These are phyloP conservation scores for Fusarium illudens DNA, from an alignment of 2,329 filamentous ascomycete genomes.

Conservation along the genomic window DNA sequence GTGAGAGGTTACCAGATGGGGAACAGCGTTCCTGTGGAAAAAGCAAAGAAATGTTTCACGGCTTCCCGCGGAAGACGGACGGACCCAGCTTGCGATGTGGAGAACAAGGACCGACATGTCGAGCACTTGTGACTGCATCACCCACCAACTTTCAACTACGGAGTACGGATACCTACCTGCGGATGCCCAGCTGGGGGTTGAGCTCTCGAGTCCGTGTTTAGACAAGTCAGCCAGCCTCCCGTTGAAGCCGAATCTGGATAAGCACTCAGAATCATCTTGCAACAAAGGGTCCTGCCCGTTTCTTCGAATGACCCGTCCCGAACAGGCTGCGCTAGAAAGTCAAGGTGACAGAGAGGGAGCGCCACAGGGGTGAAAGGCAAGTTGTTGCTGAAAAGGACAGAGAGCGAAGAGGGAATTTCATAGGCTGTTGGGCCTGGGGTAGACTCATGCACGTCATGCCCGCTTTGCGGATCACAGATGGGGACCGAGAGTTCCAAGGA, in stretches of 20 bases:
- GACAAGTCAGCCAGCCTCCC: slow-evolving; percentile 2
- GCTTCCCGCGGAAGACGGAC: slow-evolving; percentile 3
- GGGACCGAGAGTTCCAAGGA: slow-evolving; percentile 9
- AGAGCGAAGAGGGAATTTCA: slow-evolving; percentile 3
- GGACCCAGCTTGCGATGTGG: slow-evolving; percentile 2
- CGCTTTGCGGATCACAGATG: slow-evolving; percentile 31
- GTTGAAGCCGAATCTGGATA: background rate
- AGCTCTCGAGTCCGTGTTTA: background rate
- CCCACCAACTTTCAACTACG: background rate
- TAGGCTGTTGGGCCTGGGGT: slow-evolving; percentile 27
- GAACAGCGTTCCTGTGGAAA: slow-evolving; percentile 18
- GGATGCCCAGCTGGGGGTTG: background rate
- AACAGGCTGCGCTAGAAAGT: background rate
- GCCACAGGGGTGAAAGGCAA: slow-evolving; percentile 1
- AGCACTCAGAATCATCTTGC: background rate
- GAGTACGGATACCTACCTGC: no score
- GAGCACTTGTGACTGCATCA: slow-evolving; percentile 1
- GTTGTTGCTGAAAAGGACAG: background rate
- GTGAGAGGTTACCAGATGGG: slow-evolving; percentile 6
- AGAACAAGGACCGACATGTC: slow-evolving; percentile 1
- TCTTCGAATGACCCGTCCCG: background rate
- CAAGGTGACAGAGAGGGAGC: background rate
- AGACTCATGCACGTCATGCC: slow-evolving; percentile 36
- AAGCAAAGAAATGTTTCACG: slow-evolving; percentile 26
- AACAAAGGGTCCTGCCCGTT: background rate